These are phyloP conservation scores for Stropharia rugosoannulata DNA, from an alignment of 768 basidiomycete species.

Conservation along the genomic window DNA sequence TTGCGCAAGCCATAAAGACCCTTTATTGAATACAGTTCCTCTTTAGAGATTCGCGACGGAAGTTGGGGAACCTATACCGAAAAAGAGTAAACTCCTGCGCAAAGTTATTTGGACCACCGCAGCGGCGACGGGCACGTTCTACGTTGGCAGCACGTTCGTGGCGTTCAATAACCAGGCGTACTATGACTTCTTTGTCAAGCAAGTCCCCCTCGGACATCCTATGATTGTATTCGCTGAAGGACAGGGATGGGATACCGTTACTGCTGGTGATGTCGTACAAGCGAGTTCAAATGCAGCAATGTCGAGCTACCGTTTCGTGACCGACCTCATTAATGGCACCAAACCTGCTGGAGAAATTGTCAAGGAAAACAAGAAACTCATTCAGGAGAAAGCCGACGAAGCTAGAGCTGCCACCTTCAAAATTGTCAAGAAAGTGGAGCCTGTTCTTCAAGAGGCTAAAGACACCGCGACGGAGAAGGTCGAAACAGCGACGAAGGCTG, in stretches of 20 bases:
- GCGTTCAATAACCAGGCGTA: slow-evolving; percentile 78
- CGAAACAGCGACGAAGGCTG: slow-evolving; percentile 24
- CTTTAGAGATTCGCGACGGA: slow-evolving; percentile 65
- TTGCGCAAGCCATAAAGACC: slow-evolving; percentile 3
- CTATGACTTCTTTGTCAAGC: slow-evolving; percentile 82
- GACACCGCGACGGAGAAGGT: slow-evolving; percentile 17
- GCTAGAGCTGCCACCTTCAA: slow-evolving; percentile 39
- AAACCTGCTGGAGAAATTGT: slow-evolving; percentile 29
- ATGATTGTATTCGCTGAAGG: slow-evolving; percentile 83
- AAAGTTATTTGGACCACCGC: slow-evolving; percentile 67
- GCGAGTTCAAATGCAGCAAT: slow-evolving; percentile 48
- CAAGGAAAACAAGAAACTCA: slow-evolving; percentile 29
- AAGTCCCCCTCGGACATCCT: slow-evolving; percentile 74
- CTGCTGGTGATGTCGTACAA: slow-evolving; percentile 56
- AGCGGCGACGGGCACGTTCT: slow-evolving; percentile 72
- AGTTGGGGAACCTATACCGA: slow-evolving; percentile 31
- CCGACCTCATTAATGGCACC: slow-evolving; percentile 47
- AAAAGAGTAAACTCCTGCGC: slow-evolving; percentile 55
- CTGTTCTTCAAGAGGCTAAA: slow-evolving; percentile 43
- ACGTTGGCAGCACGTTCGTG: slow-evolving; percentile 76
- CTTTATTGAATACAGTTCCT: slow-evolving; percentile 1
- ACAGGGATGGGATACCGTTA: slow-evolving; percentile 76
- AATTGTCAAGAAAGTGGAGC: slow-evolving; percentile 39
- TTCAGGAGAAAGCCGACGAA: slow-evolving; percentile 35
- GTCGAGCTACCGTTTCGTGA: slow-evolving; percentile 49